A percentile compares a stretch with the other conserved stretches of the same genome.
These are phyloP conservation scores for Dictyostelium capitatum DNA, from an alignment of 78 protist genomes.

Conservation along the genomic window DNA sequence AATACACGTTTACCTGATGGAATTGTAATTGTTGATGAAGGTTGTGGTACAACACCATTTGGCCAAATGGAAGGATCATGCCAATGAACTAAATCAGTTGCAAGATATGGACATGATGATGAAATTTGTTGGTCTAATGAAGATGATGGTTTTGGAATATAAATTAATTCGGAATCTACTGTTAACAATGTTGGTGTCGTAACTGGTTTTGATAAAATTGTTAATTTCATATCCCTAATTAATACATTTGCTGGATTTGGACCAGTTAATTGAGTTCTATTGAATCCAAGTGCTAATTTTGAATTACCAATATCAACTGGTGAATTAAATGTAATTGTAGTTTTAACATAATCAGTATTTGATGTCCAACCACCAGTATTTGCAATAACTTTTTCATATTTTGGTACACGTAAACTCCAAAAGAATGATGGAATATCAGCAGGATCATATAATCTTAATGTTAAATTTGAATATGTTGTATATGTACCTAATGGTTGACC, in stretches of 20 bases:
- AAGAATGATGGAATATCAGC: neutral
- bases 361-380: constrained; percentile 31
- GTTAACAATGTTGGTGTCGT: constrained; percentile 18
- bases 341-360: neutral
- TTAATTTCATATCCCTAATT: neutral
- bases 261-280: neutral
- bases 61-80: constrained; percentile 77
- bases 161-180: constrained; percentile 18
- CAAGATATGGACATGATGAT: constrained; percentile 44
- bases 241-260: neutral
- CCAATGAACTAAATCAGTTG: constrained; percentile 47
- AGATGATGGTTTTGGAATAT: constrained; percentile 9
- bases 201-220: neutral
- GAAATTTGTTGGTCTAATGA: neutral
- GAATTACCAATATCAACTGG: neutral
- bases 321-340: neutral
- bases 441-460: neutral
- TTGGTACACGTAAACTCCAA: neutral
- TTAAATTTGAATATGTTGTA: neutral
- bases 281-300: neutral
- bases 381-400: neutral
- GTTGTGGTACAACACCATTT: constrained; percentile 46
- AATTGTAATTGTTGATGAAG: constrained; percentile 20
- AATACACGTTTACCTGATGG: constrained; percentile 57
- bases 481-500: neutral